Evolutionary conservation across 2,329 filamentous ascomycete genomes (phyloP).

Genomic region (Moelleriella libera): DNA sequence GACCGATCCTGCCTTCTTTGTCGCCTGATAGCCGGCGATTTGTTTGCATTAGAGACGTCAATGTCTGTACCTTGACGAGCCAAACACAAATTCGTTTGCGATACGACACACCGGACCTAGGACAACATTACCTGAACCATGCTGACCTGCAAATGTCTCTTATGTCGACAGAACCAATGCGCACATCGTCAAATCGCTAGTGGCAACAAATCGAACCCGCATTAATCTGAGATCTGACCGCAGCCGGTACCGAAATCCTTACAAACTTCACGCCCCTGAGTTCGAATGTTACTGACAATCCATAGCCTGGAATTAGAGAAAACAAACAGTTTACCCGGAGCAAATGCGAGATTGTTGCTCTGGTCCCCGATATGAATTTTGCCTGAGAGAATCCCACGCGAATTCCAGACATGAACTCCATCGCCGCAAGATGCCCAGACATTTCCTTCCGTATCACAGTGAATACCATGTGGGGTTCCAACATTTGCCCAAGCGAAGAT

Average conservation of each 20-base stretch:
- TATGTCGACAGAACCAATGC: neutral
- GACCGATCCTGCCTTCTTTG: too few species aligned
- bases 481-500: slow-evolving; percentile 41
- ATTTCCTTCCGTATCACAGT: slow-evolving; percentile 38
- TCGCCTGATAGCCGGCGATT: too few species aligned
- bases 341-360: slow-evolving; percentile 8
- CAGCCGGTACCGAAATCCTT: slow-evolving; percentile 8
- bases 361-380: slow-evolving; percentile 29
- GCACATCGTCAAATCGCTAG: neutral
- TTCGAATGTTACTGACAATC: slow-evolving; percentile 7
- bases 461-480: slow-evolving; percentile 47
- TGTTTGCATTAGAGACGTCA: too few species aligned
- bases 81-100: too few species aligned
- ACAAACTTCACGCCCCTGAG: slow-evolving; percentile 9
- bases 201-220: neutral
- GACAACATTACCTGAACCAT: too few species aligned
- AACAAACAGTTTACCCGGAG: slow-evolving; percentile 7
- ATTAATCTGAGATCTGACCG: neutral
- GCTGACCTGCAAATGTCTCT: too few species aligned
- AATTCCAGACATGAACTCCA: slow-evolving; percentile 33
- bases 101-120: too few species aligned
- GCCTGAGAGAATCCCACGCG: slow-evolving; percentile 30
- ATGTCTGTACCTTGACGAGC: too few species aligned
- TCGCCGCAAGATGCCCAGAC: slow-evolving; percentile 37
- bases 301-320: slow-evolving; percentile 8